Percentiles rank a stretch among this genome's conserved stretches.
These are phyloP conservation scores for Scutellaria barbata DNA, from an alignment of 257 asterid genomes.

Conservation along the genomic window DNA sequence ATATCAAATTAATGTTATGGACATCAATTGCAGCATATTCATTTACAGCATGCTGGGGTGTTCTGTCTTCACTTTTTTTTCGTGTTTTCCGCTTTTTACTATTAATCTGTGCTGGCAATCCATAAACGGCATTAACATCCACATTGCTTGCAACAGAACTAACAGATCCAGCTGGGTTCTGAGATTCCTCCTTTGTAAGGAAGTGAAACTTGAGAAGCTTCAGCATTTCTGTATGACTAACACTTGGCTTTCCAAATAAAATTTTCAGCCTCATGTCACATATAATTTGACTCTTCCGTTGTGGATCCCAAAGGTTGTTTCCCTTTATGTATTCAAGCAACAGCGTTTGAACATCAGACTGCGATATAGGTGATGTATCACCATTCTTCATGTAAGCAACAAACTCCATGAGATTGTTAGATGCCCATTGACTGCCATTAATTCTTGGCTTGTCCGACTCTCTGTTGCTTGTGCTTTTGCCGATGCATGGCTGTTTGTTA, in stretches of 20 bases:
- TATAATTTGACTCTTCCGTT: constrained; percentile 63
- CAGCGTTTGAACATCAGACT: constrained; percentile 65
- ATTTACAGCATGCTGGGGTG: constrained; percentile 48
- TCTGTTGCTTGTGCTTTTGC: constrained; percentile 17
- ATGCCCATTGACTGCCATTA: constrained; percentile 62
- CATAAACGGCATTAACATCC: constrained; percentile 38
- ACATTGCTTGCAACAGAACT: constrained; percentile 41
- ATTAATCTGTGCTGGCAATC: constrained; percentile 4
- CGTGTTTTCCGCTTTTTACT: constrained; percentile 50
- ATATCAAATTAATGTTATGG: constrained; percentile 71
- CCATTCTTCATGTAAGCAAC: constrained; percentile 79
- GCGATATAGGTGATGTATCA: constrained; percentile 65
- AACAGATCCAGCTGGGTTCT: constrained; percentile 58
- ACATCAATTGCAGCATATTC: constrained; percentile 75
- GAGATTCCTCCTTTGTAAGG: constrained; percentile 50
- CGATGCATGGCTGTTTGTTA: constrained; percentile 31
- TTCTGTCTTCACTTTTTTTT: constrained; percentile 51
- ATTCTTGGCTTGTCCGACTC: constrained; percentile 40
- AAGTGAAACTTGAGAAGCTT: constrained; percentile 84
- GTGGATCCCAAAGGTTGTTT: constrained; percentile 81
- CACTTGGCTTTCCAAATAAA: constrained; percentile 73
- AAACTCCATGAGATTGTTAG: constrained; percentile 76
- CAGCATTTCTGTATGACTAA: constrained; percentile 80
- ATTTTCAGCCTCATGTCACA: constrained; percentile 78
- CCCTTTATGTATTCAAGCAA: constrained; percentile 68